Conservation (phyloP, 345 rosid genomes). For the Hevea brasiliensis region DNA sequence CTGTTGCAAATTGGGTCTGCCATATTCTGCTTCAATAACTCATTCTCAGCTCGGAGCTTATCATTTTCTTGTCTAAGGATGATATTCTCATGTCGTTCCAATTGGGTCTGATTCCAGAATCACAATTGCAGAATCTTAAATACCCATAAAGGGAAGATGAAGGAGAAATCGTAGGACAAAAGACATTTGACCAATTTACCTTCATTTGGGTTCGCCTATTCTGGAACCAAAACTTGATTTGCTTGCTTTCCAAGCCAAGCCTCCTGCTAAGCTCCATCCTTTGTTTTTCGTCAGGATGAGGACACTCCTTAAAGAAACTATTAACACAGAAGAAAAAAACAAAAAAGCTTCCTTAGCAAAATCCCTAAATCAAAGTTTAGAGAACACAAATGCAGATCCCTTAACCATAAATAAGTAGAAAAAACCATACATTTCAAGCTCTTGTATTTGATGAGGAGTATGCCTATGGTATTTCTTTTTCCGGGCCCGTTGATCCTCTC, state of each 20-base stretch:
- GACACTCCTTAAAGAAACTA: conserved; percentile 63
- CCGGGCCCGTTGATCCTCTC: conserved; percentile 40
- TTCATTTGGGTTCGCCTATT: conserved; percentile 79
- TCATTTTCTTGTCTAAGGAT: conserved; percentile 65
- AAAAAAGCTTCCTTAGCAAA: not conserved
- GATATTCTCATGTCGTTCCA: conserved; percentile 67
- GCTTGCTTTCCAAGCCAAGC: conserved; percentile 54
- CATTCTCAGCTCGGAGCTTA: conserved; percentile 63
- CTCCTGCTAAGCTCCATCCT: conserved; percentile 52
- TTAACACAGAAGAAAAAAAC: conserved; percentile 3
- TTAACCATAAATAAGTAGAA: not conserved
- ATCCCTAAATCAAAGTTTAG: not conserved
- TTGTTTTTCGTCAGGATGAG: conserved; percentile 75
- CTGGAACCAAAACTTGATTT: conserved; percentile 86
- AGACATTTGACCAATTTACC: conserved; percentile 33
- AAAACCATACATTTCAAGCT: conserved; percentile 62
- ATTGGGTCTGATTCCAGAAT: conserved; percentile 51
- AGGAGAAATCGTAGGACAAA: not conserved
- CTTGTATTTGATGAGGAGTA: conserved; percentile 67
- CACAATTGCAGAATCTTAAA: not conserved
- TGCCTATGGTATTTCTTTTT: conserved; percentile 74
- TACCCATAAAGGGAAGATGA: not conserved
- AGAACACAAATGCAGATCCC: not conserved
- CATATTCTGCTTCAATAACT: conserved; percentile 47
- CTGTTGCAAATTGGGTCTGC: conserved; percentile 51